Base-by-base conservation (phyloP, 208 protist species). In the Trypanosoma melophagium region DNA sequence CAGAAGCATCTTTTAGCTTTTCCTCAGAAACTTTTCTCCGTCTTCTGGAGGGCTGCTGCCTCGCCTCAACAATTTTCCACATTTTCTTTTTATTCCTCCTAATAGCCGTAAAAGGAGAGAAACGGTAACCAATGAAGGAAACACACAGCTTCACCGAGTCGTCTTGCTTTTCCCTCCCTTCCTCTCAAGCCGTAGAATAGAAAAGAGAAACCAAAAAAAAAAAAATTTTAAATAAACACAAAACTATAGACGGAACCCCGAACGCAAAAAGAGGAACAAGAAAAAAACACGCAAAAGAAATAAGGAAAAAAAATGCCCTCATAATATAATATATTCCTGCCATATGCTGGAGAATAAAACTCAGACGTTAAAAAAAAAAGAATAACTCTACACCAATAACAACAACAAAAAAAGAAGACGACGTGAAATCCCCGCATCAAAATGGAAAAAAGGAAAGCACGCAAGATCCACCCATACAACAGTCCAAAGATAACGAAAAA, bases 41-140 rank as follows among this genome's bases (percentile, higher is more conserved):
- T 13, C 56, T 53, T 52, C 51, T 64, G 13, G 71, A 76, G 7
- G 53, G 56, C 28, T 31, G 21, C 49, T 80, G 75, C n/a, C 28
- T 49, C 28, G 60, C 35, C 68, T 76, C 40, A 28, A 76, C 75
- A 54, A 61, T 67, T 8, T 45, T 53, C 75, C 75, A 80, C 67
- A 75, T 76, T 4, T n/a, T 24, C 8, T 7, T 41, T n/a, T 9
- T 59, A 9, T 8, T 3, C 3, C 42, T 47, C 16, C 42, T 24
- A 35, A 1, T 35, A 7, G 28, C 28, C 28, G 28, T 5, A 35
- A 35, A 59, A 13, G 24, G 16, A 21, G 42, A 59, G 28, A 42
- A 16, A 51, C 3, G 41, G 22, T 7, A 56, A 21, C 24, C 17
- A 51, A 56, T n/a, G 24, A 14, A 40, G 28, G 44, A n/a, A 64